phyloP scores from a whole-genome alignment of 75 land plant species.

The Pinus tabuliformis region DNA sequence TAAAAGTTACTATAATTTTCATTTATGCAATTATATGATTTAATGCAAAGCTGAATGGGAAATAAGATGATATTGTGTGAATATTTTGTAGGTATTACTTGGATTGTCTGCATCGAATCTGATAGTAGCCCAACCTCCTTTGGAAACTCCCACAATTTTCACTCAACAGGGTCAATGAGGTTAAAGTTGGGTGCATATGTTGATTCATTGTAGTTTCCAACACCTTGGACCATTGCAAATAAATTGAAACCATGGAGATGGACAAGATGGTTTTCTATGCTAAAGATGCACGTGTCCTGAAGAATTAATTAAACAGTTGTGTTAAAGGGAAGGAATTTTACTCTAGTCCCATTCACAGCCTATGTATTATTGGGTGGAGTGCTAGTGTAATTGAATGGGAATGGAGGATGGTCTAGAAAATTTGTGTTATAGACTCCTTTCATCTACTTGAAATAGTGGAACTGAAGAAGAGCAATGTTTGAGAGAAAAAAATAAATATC shows the following conservation, averaged over 20 bases:
- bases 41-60: too few relatives aligned
- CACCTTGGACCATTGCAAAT: conserved; percentile 31
- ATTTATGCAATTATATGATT: too few relatives aligned
- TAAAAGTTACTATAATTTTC: too few relatives aligned
- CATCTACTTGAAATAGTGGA: conserved; percentile 19
- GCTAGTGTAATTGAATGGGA: conserved; percentile 32
- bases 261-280: conserved; percentile 28
- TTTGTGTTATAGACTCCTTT: conserved; percentile 22
- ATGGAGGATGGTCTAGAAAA: conserved; percentile 18
- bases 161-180: conserved; percentile 40
- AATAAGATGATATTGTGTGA: too few relatives aligned
- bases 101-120: conserved; percentile 56
- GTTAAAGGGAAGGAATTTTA: conserved; percentile 15
- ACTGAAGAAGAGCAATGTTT: conserved; percentile 29
- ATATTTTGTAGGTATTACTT: conserved; percentile 17
- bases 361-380: conserved; percentile 22
- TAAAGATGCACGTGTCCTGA: conserved; percentile 29
- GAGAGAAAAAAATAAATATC: conserved; percentile 49
- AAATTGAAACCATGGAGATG: conserved; percentile 47
- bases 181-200: conserved; percentile 44
- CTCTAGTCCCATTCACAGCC: conserved; percentile 13
- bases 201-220: conserved; percentile 43
- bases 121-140: conserved; percentile 52
- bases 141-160: conserved; percentile 46
- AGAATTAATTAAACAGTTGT: conserved; percentile 27